Evolutionary conservation across 495 filamentous ascomycete species (phyloP).

Genomic region (Podospora bellae-mahoneyi): DNA sequence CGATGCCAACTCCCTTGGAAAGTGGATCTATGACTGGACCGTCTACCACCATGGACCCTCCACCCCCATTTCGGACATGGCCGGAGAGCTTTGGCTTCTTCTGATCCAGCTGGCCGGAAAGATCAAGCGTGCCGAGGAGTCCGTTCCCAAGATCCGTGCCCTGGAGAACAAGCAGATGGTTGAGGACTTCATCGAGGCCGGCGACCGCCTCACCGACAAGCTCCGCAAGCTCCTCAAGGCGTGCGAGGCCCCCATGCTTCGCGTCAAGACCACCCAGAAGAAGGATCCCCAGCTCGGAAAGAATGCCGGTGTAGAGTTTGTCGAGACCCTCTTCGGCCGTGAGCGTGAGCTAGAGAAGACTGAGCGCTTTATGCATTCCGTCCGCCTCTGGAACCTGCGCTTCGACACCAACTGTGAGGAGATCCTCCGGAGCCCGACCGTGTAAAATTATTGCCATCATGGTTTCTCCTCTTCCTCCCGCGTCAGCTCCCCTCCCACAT

Average conservation of each 20-base stretch:
- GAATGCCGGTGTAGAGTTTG: constrained; percentile 92
- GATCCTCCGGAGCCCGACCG: constrained; percentile 63
- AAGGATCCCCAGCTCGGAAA: constrained; percentile 78
- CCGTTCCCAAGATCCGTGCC: constrained; percentile 66
- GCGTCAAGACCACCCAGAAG: constrained; percentile 53
- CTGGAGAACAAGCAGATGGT: constrained; percentile 74
- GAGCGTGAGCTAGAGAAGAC: constrained; percentile 89
- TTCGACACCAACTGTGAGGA: constrained; percentile 97
- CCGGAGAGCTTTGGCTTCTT: constrained; percentile 91
- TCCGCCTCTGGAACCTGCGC: constrained; percentile 90
- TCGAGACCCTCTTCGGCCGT: constrained; percentile 92
- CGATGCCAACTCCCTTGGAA: constrained; percentile 93
- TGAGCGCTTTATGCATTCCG: constrained; percentile 90
- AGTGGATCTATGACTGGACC: constrained; percentile 99
- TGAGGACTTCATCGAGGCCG: constrained; percentile 87
- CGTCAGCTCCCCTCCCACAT: constrained; percentile 13
- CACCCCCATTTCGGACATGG: constrained; percentile 86
- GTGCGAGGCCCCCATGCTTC: constrained; percentile 88
- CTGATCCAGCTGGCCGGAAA: constrained; percentile 96
- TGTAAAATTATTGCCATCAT: constrained; percentile 32
- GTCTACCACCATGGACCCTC: constrained; percentile 84
- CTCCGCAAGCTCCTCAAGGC: constrained; percentile 83
- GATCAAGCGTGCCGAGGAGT: constrained; percentile 86
- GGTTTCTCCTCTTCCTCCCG: constrained; percentile 11
- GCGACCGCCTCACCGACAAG: constrained; percentile 80